Evolutionary conservation across 2,329 filamentous ascomycete genomes (phyloP), one percentile per base, ranked within the genome.

Genomic region (Claviceps lovelessii): DNA sequence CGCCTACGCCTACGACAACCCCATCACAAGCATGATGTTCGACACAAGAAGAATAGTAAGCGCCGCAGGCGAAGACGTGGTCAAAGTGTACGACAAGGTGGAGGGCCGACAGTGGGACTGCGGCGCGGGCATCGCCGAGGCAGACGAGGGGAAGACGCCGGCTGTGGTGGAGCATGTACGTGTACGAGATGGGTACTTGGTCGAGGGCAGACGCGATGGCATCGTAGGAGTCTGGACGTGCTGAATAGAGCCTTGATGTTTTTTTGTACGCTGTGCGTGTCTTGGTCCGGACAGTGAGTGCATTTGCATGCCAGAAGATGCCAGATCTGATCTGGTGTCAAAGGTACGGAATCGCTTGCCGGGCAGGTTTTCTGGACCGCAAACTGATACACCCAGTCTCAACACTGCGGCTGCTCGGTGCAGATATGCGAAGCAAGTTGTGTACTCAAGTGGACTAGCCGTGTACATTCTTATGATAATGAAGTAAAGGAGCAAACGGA

Each of bases 71-170:
- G 93, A 97, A 69, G 84, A 90, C 64, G 89, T 97, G 29, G 90
- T 93, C 62, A 98, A 98, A 73, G 86, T 98, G 57, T 98, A 97
- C 72, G 93, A 98, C 73, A 97, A 97, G 77, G 85, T 89, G 3
- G 93, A 98, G 67, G 90, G 90, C 45, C 77, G 88, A 58, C 93
- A 97, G 70, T 98, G 93, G 93, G 89, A 95, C 68, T 96, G 90
- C 70, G 93, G 93, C 53, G 84, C 89, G 2, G 91, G 90, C 41
- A 81, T 86, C 50, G 78, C 76, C 3, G 84, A 84, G 56, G 80
- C 83, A 23, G 83, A 86, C 53, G 78, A 82, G 55, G 81, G 78
- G 13, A 83, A 80, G 61, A 76, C 73, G 55, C 78, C 84, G 7
- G 78, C 83, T 15, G 76, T 85, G 55, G 84, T 98, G 23, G 90